phyloP scores from a whole-genome alignment of 805 yeast genomes.

The Naumovozyma baii region DNA sequence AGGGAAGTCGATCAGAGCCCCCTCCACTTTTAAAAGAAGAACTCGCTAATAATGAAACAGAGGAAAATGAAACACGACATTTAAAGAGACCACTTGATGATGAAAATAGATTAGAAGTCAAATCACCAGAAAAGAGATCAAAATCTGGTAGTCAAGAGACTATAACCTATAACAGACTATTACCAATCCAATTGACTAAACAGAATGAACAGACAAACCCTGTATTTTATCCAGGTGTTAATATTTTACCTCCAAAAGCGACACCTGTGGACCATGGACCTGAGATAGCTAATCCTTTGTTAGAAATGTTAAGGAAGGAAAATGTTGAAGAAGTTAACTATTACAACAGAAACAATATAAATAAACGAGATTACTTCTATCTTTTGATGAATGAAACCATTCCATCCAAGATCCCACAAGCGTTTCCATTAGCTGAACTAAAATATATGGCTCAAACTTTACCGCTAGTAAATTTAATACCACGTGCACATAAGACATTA shows the following conservation, averaged over 20 bases:
- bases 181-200: background rate
- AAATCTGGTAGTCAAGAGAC: background rate
- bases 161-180: background rate
- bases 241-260: constrained; percentile 3
- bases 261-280: constrained; percentile 8
- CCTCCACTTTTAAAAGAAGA: background rate
- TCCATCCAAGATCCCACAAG: constrained; percentile 47
- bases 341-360: constrained; percentile 31
- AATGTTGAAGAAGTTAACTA: constrained; percentile 14
- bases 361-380: constrained; percentile 36
- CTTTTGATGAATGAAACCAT: constrained; percentile 40
- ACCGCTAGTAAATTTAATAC: constrained; percentile 71
- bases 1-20: background rate
- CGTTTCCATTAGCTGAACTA: constrained; percentile 70
- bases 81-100: background rate
- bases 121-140: background rate
- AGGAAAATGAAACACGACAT: background rate
- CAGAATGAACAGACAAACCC: constrained; percentile 4
- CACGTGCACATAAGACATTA: constrained; percentile 77
- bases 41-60: background rate
- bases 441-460: constrained; percentile 81
- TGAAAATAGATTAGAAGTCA: background rate
- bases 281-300: constrained; percentile 3
- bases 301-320: constrained; percentile 16
- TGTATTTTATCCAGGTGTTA: background rate